Base-by-base conservation (phyloP, 2,329 filamentous ascomycete species). In the Fusarium nelsonii region DNA sequence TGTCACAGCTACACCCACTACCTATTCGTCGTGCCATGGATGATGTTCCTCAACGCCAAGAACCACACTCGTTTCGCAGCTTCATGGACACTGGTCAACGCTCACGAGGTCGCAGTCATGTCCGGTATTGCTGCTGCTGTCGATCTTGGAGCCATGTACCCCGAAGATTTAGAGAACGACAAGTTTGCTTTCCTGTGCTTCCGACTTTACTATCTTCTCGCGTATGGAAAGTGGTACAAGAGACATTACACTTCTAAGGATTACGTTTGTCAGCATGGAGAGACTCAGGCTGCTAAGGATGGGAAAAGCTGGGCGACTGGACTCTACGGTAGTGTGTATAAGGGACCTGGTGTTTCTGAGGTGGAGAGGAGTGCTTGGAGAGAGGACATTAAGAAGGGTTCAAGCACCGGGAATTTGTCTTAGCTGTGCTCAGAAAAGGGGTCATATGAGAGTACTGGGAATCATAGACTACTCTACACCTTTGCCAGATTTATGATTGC, bases 151-250 rank as follows among this genome's bases (percentile, higher is more conserved):
- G 65, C 64, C 1, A 50, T 20, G 0, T 68, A 68, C 10, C 65
- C 65, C 4, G 65, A 68, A 63, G 88, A 90, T 70, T 73, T 91
- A 3, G 88, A 90, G 77, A 77, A 86, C n/a, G 88, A 90, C 63
- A 81, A 80, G 54, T 91, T 89, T 72, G 86, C 88, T 0, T 82
- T 90, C 56, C 71, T 90, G 61, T 83, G 84, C 48, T 91, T 90
- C 72, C 76, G 88, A 43, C 73, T 90, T 61, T 90, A 90, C 68
- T 90, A 90, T 61, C 76, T 90, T 49, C 74, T 91, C 4, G 78
- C 81, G 0, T 90, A 90, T 70, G 88, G 88, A 23, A 85, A 84
- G 68, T 90, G 88, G 88, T 89, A 90, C 72, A 77, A 81, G 11
- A 73, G 79, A 18, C 69, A 67, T n/a, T 73, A 73, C 40, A 79